These are phyloP conservation scores for Xylona heveae DNA, from an alignment of 495 filamentous ascomycete species.

Conservation along the genomic window DNA sequence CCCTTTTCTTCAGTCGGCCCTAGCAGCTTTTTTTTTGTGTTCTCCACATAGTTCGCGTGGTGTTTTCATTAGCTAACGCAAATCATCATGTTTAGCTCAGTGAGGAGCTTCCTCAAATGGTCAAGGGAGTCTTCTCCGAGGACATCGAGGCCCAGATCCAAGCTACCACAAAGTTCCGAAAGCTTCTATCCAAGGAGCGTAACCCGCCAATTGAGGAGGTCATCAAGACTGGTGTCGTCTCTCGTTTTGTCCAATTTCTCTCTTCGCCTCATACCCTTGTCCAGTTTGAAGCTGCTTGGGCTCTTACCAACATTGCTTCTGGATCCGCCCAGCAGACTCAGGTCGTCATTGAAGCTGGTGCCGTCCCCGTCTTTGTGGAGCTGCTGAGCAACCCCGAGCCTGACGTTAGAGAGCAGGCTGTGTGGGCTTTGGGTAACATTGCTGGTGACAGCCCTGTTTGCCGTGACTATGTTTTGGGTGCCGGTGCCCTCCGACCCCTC, in stretches of 20 bases:
- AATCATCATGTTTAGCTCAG: conserved; percentile 86
- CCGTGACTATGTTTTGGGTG: conserved; percentile 81
- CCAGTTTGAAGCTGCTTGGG: conserved; percentile 99
- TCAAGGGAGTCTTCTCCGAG: conserved; percentile 91
- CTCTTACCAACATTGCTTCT: conserved; percentile 96
- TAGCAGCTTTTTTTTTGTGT: conserved; percentile 2
- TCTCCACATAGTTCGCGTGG: conserved; percentile 2
- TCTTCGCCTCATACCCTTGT: conserved; percentile 95
- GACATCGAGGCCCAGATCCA: conserved; percentile 95
- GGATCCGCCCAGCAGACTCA: conserved; percentile 95
- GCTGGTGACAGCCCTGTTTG: conserved; percentile 95
- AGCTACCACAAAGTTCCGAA: conserved; percentile 98
- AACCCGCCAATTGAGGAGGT: conserved; percentile 98
- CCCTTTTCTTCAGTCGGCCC: conserved; percentile 2
- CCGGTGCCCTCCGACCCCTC: conserved; percentile 77
- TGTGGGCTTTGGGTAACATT: conserved; percentile 98
- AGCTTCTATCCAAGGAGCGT: conserved; percentile 93
- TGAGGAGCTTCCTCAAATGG: conserved; percentile 96
- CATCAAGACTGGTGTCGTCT: conserved; percentile 95
- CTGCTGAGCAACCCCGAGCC: conserved; percentile 87
- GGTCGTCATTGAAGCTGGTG: conserved; percentile 95
- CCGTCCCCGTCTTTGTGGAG: conserved; percentile 97
- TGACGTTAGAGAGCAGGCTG: conserved; percentile 95
- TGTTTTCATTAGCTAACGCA: conserved; percentile 7
- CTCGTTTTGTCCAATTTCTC: conserved; percentile 95